These are phyloP conservation scores for Geosiphon pyriformis DNA, from an alignment of 192 early-diverging fungal genomes.

Conservation along the genomic window DNA sequence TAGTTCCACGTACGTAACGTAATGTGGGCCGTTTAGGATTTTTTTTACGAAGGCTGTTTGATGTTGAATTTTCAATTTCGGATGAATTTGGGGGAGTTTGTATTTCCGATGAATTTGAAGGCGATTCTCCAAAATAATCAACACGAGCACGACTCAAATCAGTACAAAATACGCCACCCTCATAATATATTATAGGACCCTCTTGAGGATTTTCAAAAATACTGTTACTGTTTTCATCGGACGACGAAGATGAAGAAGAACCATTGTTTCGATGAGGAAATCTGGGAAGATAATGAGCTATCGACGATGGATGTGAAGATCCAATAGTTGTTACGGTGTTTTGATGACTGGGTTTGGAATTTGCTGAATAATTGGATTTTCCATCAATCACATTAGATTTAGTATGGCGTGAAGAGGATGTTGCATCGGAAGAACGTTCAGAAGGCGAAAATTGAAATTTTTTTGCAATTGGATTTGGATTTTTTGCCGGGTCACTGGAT, in stretches of 20 bases:
- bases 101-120: background rate
- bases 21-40: background rate
- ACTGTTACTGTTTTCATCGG: background rate
- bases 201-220: conserved; percentile 2
- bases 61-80: background rate
- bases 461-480: background rate
- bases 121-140: background rate
- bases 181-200: conserved; percentile 27
- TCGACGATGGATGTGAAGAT: conserved; percentile 20
- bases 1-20: background rate
- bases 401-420: background rate
- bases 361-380: conserved; percentile 3
- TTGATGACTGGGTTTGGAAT: background rate
- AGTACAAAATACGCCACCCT: conserved; percentile 26
- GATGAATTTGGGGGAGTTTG: background rate
- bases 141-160: conserved; percentile 17
- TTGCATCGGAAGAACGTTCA: background rate
- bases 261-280: conserved; percentile 1
- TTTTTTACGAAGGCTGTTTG: background rate
- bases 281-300: conserved; percentile 10
- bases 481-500: background rate
- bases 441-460: background rate
- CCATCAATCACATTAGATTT: background rate
- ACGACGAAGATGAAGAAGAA: background rate
- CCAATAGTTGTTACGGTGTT: background rate